Conservation (phyloP, 2,329 filamentous ascomycete species). For the Cladosporium colombiae region DNA sequence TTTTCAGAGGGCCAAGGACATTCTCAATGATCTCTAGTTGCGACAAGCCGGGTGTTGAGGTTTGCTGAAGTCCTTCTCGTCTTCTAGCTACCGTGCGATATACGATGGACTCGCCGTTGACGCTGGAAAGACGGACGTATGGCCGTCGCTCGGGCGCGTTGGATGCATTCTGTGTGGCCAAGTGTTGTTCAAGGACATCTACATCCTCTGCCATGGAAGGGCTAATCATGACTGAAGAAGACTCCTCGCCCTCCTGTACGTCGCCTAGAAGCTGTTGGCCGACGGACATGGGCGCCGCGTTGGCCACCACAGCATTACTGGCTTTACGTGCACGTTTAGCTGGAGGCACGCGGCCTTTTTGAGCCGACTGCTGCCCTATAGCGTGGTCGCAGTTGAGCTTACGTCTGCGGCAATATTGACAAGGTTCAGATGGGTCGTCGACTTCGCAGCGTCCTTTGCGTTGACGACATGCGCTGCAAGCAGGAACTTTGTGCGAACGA, state of each 20-base stretch:
- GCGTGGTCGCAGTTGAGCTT: slow-evolving; percentile 6
- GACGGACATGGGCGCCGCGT: not conserved
- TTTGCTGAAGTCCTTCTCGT: slow-evolving; percentile 42
- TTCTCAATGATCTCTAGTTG: slow-evolving; percentile 46
- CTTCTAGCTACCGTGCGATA: slow-evolving; percentile 52
- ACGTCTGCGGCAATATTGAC: slow-evolving; percentile 16
- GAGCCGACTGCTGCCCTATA: not conserved
- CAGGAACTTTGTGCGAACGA: slow-evolving; percentile 19
- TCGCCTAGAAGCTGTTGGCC: not conserved
- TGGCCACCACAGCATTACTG: not conserved
- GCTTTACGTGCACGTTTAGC: not conserved
- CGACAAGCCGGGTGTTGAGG: slow-evolving; percentile 37
- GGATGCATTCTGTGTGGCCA: slow-evolving; percentile 36
- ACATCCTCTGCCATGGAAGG: slow-evolving; percentile 46
- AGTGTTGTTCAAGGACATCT: slow-evolving; percentile 43
- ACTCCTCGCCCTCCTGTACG: not conserved
- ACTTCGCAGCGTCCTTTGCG: slow-evolving; percentile 15
- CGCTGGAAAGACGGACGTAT: slow-evolving; percentile 54
- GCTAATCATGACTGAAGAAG: slow-evolving; percentile 35
- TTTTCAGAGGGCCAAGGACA: slow-evolving; percentile 41
- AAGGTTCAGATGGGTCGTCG: not conserved
- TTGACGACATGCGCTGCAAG: slow-evolving; percentile 13
- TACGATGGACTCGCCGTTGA: slow-evolving; percentile 42
- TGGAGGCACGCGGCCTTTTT: not conserved
- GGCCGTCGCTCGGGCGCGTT: slow-evolving; percentile 37